phyloP scores from a whole-genome alignment of 768 basidiomycete species.

The Lentinula sp. region DNA sequence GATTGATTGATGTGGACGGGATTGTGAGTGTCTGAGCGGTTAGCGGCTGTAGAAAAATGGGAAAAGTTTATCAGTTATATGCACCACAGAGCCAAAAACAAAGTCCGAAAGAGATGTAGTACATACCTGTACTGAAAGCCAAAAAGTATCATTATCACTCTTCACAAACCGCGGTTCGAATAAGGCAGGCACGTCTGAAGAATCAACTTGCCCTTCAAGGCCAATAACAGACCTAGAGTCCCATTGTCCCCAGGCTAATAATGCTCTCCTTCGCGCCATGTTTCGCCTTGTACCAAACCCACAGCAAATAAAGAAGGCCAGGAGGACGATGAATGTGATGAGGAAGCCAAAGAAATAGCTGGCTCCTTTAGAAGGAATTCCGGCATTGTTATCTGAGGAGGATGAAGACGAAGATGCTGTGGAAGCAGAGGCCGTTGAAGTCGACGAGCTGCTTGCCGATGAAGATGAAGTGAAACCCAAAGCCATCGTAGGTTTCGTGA shows the following conservation, averaged over 20 bases:
- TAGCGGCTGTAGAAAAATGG: background rate
- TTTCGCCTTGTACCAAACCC: conserved; percentile 43
- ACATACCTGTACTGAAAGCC: conserved; percentile 16
- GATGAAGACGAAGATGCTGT: background rate
- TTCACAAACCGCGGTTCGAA: conserved; percentile 11
- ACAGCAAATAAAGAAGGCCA: conserved; percentile 47
- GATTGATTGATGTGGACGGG: background rate
- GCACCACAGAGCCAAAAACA: background rate
- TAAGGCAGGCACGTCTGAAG: background rate
- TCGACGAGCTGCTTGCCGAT: background rate
- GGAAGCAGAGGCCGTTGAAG: background rate
- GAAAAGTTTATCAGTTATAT: background rate
- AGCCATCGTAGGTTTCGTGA: background rate
- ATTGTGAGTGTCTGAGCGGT: background rate
- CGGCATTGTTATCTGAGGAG: background rate
- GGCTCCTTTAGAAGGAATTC: conserved; percentile 23
- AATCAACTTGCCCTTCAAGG: background rate
- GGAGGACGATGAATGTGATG: conserved; percentile 39
- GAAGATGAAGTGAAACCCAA: background rate
- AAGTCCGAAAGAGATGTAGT: background rate
- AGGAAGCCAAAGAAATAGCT: conserved; percentile 50
- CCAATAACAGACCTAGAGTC: background rate
- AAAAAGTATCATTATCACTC: conserved; percentile 2
- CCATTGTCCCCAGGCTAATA: conserved; percentile 4
- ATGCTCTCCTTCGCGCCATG: conserved; percentile 18